Percentiles rank a stretch among this genome's conserved stretches.
phyloP scores from a whole-genome alignment of 176 grass and related monocot genomes.

The Zoysia pacifica region DNA sequence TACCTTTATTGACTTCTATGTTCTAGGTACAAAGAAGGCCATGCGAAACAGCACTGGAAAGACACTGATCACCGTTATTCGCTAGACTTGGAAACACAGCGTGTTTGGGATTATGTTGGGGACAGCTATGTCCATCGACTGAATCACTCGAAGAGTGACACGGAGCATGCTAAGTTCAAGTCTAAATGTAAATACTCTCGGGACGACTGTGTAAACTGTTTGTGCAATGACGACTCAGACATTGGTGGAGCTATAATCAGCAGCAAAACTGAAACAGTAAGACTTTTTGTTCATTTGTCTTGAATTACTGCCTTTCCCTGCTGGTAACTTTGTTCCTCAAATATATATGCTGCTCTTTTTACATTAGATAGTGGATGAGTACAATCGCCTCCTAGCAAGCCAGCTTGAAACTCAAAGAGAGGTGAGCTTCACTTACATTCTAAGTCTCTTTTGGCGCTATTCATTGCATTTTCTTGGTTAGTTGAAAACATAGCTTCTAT shows the following conservation, averaged over 20 bases:
- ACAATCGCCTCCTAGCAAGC: slow-evolving; percentile 77
- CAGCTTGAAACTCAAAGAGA: slow-evolving; percentile 90
- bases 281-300: slow-evolving; percentile 31
- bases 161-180: slow-evolving; percentile 61
- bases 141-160: slow-evolving; percentile 88
- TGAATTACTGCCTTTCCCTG: slow-evolving; percentile 4
- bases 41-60: slow-evolving; percentile 92
- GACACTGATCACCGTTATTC: slow-evolving; percentile 91
- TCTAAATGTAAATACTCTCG: slow-evolving; percentile 62
- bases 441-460: slow-evolving; percentile 2
- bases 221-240: slow-evolving; percentile 58
- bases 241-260: slow-evolving; percentile 67
- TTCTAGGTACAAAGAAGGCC: slow-evolving; percentile 90
- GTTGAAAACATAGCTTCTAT: not conserved
- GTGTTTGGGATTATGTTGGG: slow-evolving; percentile 96
- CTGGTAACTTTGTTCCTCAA: slow-evolving; percentile 27
- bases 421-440: slow-evolving; percentile 40
- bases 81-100: slow-evolving; percentile 83
- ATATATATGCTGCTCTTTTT: slow-evolving; percentile 2
- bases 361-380: slow-evolving; percentile 90
- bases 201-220: slow-evolving; percentile 46
- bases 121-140: slow-evolving; percentile 92
- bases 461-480: slow-evolving; percentile 1
- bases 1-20: too few species aligned
- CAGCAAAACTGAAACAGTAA: slow-evolving; percentile 81